Evolutionary conservation across 2,329 filamentous ascomycete genomes (phyloP).

Genomic region (Aspergillus pseudoterreus): DNA sequence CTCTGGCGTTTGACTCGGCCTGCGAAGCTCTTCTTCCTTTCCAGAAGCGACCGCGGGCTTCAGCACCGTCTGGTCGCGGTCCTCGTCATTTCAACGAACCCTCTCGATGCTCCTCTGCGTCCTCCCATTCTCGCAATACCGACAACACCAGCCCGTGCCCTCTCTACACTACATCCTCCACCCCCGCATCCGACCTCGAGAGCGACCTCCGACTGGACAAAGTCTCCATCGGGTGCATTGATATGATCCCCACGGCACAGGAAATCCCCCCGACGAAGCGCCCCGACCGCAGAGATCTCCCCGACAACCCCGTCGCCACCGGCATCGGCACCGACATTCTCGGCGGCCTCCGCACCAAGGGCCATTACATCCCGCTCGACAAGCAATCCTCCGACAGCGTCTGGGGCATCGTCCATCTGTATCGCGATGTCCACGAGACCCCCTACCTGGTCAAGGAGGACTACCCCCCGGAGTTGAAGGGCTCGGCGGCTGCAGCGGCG

Average conservation of each 20-base stretch:
- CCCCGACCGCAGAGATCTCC: slow-evolving; percentile 18
- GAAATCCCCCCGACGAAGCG: slow-evolving; percentile 22
- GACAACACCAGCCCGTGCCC: slow-evolving; percentile 2
- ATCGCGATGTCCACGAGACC: slow-evolving; percentile 77
- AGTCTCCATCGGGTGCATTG: slow-evolving; percentile 77
- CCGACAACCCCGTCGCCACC: slow-evolving; percentile 42
- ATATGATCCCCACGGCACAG: slow-evolving; percentile 53
- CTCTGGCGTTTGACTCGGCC: slow-evolving; percentile 31
- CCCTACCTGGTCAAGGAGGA: slow-evolving; percentile 52
- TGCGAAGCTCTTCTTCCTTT: slow-evolving; percentile 37
- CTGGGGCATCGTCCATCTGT: slow-evolving; percentile 92
- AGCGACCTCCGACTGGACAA: slow-evolving; percentile 76
- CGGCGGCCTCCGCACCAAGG: slow-evolving; percentile 75
- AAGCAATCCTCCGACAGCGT: slow-evolving; percentile 72
- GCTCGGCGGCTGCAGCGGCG: slow-evolving; percentile 34
- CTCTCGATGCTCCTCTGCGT: slow-evolving; percentile 6
- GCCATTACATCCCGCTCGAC: slow-evolving; percentile 68
- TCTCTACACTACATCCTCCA: slow-evolving; percentile 19
- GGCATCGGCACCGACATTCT: slow-evolving; percentile 49
- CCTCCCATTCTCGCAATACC: slow-evolving; percentile 6
- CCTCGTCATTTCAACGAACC: slow-evolving; percentile 9
- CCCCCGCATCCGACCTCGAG: slow-evolving; percentile 15
- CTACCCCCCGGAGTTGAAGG: slow-evolving; percentile 39
- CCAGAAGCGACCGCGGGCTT: slow-evolving; percentile 23
- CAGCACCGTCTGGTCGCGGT: slow-evolving; percentile 12